These are phyloP conservation scores for Gaeumannomyces sp. DNA, from an alignment of 2,329 filamentous ascomycete genomes.

Conservation along the genomic window DNA sequence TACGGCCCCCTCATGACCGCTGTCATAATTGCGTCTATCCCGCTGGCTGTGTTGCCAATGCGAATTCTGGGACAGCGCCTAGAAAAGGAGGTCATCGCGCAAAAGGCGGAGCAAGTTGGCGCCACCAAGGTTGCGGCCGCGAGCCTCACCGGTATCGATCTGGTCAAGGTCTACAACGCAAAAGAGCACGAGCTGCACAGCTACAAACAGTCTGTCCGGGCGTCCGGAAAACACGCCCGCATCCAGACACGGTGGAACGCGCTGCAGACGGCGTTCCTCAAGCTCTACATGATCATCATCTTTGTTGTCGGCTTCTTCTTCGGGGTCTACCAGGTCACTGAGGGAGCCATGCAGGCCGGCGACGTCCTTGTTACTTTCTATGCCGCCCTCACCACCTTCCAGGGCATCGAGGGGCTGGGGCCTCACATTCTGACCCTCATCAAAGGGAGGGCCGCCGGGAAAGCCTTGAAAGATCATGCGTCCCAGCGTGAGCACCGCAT, in stretches of 20 bases:
- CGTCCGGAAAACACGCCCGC: conserved; percentile 44
- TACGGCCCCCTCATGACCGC: conserved; percentile 81
- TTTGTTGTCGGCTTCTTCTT: conserved; percentile 93
- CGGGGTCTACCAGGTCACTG: conserved; percentile 62
- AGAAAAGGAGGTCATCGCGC: conserved; percentile 59
- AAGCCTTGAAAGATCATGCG: conserved; percentile 39
- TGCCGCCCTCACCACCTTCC: conserved; percentile 68
- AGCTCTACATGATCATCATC: conserved; percentile 68
- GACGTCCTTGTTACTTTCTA: conserved; percentile 81
- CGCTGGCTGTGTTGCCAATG: conserved; percentile 58
- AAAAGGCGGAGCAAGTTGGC: conserved; percentile 59
- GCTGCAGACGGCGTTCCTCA: conserved; percentile 65
- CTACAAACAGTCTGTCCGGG: conserved; percentile 44
- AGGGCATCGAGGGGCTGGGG: conserved; percentile 66
- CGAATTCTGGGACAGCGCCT: conserved; percentile 54
- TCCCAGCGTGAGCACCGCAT: not conserved
- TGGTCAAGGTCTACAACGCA: conserved; percentile 81
- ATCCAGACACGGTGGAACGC: conserved; percentile 64
- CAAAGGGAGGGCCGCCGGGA: conserved; percentile 71
- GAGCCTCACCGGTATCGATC: conserved; percentile 68
- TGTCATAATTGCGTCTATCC: conserved; percentile 67
- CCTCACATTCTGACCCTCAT: conserved; percentile 72
- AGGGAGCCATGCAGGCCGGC: conserved; percentile 52
- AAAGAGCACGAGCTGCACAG: conserved; percentile 61
- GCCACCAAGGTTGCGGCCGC: conserved; percentile 68